A percentile compares a stretch with the other conserved stretches of the same genome.
Evolutionary conservation across 148 eudicot genomes (phyloP).

Genomic region (Limonium bicolor): DNA sequence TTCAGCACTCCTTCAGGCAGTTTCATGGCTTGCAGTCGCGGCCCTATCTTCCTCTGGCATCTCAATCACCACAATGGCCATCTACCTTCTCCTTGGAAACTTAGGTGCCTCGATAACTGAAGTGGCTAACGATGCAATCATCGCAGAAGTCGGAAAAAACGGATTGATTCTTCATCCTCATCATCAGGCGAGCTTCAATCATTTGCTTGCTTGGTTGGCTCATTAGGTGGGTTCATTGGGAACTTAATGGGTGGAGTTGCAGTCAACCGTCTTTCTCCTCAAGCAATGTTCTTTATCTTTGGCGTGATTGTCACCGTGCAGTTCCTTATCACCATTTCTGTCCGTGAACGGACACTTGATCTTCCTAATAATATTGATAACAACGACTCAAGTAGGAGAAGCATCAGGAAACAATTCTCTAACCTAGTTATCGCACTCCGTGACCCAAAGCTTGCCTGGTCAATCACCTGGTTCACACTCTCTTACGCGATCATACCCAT

Average conservation of each 20-base stretch:
- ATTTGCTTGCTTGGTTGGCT: slow-evolving; percentile 82
- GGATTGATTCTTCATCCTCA: slow-evolving; percentile 16
- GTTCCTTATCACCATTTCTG: slow-evolving; percentile 30
- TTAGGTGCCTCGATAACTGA: slow-evolving; percentile 81
- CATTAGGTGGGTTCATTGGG: slow-evolving; percentile 76
- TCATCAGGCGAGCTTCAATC: slow-evolving; percentile 69
- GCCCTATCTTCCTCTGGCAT: slow-evolving; percentile 36
- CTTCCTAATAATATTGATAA: slow-evolving; percentile 62
- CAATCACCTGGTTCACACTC: slow-evolving; percentile 65
- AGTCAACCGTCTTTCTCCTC: slow-evolving; percentile 34
- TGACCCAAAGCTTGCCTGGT: slow-evolving; percentile 51
- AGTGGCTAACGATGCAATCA: slow-evolving; percentile 94
- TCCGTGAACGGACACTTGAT: slow-evolving; percentile 44
- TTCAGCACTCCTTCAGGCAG: slow-evolving; percentile 80
- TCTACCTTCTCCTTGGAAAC: slow-evolving; percentile 77
- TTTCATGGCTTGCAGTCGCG: slow-evolving; percentile 75
- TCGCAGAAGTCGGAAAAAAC: slow-evolving; percentile 61
- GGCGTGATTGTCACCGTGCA: slow-evolving; percentile 41
- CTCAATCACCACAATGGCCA: slow-evolving; percentile 43
- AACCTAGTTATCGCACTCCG: slow-evolving; percentile 39
- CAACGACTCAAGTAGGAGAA: slow-evolving; percentile 25
- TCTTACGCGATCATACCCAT: slow-evolving; percentile 76
- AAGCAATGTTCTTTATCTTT: slow-evolving; percentile 33
- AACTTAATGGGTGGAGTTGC: slow-evolving; percentile 59
- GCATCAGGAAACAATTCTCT: slow-evolving; percentile 39